Evolutionary conservation across 805 yeast genomes (phyloP), one percentile per base, ranked within the genome.

Genomic region (Saturnispora besseyi): DNA sequence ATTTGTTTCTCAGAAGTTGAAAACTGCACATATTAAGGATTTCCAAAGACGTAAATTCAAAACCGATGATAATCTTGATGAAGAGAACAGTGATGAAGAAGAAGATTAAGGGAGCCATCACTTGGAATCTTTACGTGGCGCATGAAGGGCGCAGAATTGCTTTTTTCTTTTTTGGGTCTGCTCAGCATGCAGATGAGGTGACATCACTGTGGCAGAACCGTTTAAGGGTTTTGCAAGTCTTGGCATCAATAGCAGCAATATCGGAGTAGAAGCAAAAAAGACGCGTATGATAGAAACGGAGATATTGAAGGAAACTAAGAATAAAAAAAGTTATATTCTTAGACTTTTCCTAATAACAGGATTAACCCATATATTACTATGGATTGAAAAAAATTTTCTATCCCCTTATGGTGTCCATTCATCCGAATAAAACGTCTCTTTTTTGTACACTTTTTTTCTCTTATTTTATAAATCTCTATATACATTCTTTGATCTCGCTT

Each of bases 11-110:
- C 74, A 74, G 46, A 76, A 79, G 1, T 71, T 86, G 57, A 83
- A 82, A 11, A 76, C 73, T 64, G 96, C 96, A 0, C 96, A 87
- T 59, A 81, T 86, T 36, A 82, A 84, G 60, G 96, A 87, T 67
- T 87, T 87, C 71, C 93, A 87, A 66, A 75, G 90, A 58, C 75
- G 81, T 49, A 76, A 71, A 56, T 57, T 60, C 12, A 36, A 36
- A 5, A 36, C 40, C 11, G 26, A 36, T 5, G 50, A 47, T 12
- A 58, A 59, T 8, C 59, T 54, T 2, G 50, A 44, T 8, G 50
- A 45, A 7, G 51, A 37, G 12, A 32, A 44, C 22, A 51, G 42
- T 9, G 54, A 38, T 12, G 45, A 48, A 1, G 51, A 45, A 1
- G 49, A 44, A 1, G 51, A 43, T 1, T 50, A 48, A n/a, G 50